Conservation (phyloP, 2,329 filamentous ascomycete species). For the Metarhizium robertsii region DNA sequence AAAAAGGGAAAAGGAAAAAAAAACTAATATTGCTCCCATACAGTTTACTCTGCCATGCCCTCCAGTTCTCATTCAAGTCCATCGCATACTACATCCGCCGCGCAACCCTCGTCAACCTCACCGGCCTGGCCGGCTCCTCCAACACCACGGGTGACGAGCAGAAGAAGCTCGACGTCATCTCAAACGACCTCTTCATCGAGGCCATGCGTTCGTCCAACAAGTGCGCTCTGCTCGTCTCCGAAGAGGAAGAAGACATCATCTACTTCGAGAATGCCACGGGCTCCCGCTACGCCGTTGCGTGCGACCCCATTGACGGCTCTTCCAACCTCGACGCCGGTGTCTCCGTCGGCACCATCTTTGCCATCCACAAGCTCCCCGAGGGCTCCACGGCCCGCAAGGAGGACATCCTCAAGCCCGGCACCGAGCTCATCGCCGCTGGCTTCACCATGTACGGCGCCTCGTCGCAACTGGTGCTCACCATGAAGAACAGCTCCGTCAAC, state of each 20-base stretch:
- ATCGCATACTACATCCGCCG: constrained; percentile 99
- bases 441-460: constrained; percentile 99
- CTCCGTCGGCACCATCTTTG: constrained; percentile 96
- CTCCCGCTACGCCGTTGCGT: constrained; percentile 87
- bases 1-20: too few relatives aligned
- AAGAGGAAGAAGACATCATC: constrained; percentile 92
- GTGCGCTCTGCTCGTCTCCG: constrained; percentile 87
- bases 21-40: not conserved
- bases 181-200: constrained; percentile 94
- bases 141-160: constrained; percentile 97
- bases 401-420: constrained; percentile 82
- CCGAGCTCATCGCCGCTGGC: constrained; percentile 85
- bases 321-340: constrained; percentile 97
- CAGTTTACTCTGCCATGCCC: constrained; percentile 89
- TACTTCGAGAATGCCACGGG: constrained; percentile 69
- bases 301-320: constrained; percentile 95
- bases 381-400: constrained; percentile 65
- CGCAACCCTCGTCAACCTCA: constrained; percentile 89
- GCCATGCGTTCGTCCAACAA: constrained; percentile 90
- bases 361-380: constrained; percentile 80
- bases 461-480: constrained; percentile 91
- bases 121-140: constrained; percentile 85
- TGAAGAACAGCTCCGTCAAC: constrained; percentile 86
- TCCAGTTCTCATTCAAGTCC: constrained; percentile 99
- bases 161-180: constrained; percentile 99